Evolutionary conservation across 495 filamentous ascomycete genomes (phyloP), one percentile per base, ranked within the genome.

Genomic region (Umbilicaria muhlenbergii): DNA sequence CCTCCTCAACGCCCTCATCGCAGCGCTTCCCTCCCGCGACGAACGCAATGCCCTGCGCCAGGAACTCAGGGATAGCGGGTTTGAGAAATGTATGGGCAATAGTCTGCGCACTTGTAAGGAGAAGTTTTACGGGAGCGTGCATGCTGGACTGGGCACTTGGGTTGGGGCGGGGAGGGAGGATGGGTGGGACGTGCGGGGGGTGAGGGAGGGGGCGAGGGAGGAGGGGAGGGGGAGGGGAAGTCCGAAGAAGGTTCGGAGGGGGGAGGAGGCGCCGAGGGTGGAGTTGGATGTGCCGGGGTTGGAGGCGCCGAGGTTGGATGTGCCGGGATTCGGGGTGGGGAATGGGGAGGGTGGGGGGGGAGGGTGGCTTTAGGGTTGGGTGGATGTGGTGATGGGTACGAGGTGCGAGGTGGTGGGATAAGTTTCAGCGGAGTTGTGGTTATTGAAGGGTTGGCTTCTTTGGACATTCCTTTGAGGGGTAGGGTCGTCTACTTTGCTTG

Each of bases 81-180:
- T 87, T 64, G 91, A 98, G 66, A 88, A 84, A 54, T 74, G 78
- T 42, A 81, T 95, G 73, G 92, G 88, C 6, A 73, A 68, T 15
- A 86, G 73, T 45, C 59, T 96, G 49, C 74, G 91, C 13, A 79
- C 88, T 16, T 96, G 91, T 69, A 98, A 96, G 60, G 91, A 94
- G 60, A 95, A 94, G 55, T 89, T 96, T 57, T 96, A 98, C 52
- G 79, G 79, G 1, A 71, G 80, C 16, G 83, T 98, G 11, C 91
- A 98, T 58, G 86, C 87, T 47, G 83, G 78, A 15, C 67, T 98
- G 40, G 73, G 80, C 42, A 87, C 81, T 21, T 98, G 91, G 91
- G 81, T 95, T 21, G 78, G 76, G 2, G 92, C 88, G 1, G 86
- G 85, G 0, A 66, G 60, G 31, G 87, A 85, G 34, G 91, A 98